These are phyloP conservation scores for Neonectria ditissima DNA, from an alignment of 2,329 filamentous ascomycete genomes.

Conservation along the genomic window DNA sequence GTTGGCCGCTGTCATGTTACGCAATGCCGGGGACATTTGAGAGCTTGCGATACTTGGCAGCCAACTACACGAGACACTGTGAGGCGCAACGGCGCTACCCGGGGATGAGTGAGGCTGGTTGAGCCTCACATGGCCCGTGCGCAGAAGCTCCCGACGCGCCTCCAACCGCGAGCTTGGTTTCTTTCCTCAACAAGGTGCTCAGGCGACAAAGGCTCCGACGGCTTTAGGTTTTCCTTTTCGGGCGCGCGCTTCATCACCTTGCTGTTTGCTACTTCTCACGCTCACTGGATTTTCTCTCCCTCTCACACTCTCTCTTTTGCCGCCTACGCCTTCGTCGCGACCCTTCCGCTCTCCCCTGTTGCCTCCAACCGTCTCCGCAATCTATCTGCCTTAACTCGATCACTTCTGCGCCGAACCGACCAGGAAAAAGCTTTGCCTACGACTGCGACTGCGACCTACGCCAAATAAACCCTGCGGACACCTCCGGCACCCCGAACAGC, in stretches of 20 bases:
- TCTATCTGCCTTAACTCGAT: not conserved
- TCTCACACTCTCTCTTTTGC: constrained; percentile 3
- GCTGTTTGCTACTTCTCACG: not conserved
- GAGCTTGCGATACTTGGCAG: constrained; percentile 14
- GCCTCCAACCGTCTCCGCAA: constrained; percentile 3
- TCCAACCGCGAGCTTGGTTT: constrained; percentile 20
- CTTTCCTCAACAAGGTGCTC: constrained; percentile 23
- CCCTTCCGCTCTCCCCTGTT: not conserved
- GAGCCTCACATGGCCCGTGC: constrained; percentile 31
- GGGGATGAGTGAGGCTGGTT: constrained; percentile 16
- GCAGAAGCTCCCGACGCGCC: constrained; percentile 26
- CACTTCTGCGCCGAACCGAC: constrained; percentile 23
- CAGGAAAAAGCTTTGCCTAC: constrained; percentile 27
- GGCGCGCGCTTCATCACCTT: not conserved
- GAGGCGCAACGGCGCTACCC: constrained; percentile 9
- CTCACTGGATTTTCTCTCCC: not conserved
- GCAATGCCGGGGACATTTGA: constrained; percentile 3
- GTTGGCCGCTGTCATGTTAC: constrained; percentile 1
- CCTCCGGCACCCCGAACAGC: constrained; percentile 7
- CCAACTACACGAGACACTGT: constrained; percentile 17
- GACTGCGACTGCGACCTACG: constrained; percentile 22
- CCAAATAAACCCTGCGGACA: constrained; percentile 9
- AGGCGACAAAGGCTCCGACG: constrained; percentile 9
- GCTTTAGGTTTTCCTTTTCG: not conserved
- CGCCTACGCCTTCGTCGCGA: not conserved